Base-by-base conservation (phyloP, 1,284 basidiomycete species). In the Trametes pubescens region DNA sequence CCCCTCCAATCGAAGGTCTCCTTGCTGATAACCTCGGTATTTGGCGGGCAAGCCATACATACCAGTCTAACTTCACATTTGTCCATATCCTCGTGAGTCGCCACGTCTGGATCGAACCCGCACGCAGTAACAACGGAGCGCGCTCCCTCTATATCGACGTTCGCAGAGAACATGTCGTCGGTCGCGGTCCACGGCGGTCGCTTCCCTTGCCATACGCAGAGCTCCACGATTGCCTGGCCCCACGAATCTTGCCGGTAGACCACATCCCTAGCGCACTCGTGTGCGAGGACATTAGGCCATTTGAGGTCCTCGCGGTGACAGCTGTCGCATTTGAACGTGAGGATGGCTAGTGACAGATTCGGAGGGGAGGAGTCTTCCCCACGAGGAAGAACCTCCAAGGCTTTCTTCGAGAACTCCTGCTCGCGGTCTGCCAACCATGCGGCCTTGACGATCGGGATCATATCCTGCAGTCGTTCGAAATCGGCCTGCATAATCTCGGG, bases 211-310 rank as follows among this genome's bases (percentile, higher is more conserved):
- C 29, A 32, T 32, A 32, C 8, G 29, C 29, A 32, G 29, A 32
- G 29, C 29, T 32, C 29, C 29, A 32, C 29, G 4, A 8, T 32
- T 32, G 29, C 29, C 29, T 32, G 29, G 29, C 29, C 29, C 29
- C 14, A 29, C 7, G 48, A 16, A 29, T 13, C 13, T 16, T 26
- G 26, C n/a, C 26, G 22, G 38, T 32, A 24, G 2, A 21, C 21
- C n/a, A 13, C 21, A 7, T 43, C n/a, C n/a, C 54, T 32, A 7
- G 29, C 29, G n/a, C 54, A 56, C 29, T 13, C 2, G 26, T 56
- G 54, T 9, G 54, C 54, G 54, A 56, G 54, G 18, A 56, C 14
- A 9, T 46, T 47, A 9, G 54, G 54, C 54, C 54, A 56, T 18
- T 26, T 24, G 18, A 56, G n/a, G n/a, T 47, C 16, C 16, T 4